Base-by-base conservation (phyloP, 208 protist species). In the Wallacemonas sp. region DNA sequence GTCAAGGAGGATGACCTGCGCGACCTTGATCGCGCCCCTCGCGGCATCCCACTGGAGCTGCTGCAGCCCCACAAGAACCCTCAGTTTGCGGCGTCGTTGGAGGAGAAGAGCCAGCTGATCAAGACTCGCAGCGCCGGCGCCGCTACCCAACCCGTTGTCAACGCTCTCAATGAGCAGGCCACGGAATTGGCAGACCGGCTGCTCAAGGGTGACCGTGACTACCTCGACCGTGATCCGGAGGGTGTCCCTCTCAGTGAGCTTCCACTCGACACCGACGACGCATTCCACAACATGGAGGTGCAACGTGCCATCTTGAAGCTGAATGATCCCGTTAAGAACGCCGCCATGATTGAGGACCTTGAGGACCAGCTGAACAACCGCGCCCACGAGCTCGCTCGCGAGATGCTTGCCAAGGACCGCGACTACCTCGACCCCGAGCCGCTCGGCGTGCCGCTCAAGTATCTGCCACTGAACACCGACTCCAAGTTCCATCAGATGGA, bases 401-500 rank as follows among this genome's bases (percentile, higher is more conserved):
- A 63, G 17, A 34, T 66, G 19, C 69, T 93, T 1, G 74, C 33
- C 0, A 41, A 56, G 41, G 84, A 93, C 62, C 80, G 87, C 9
- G 66, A 34, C 38, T 93, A 87, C 70, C 75, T 93, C 38, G 61
- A 89, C 62, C 73, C 63, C 11, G 63, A 70, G 17, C 86, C 82
- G 19, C 71, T 82, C 21, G 79, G 84, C 28, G 84, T 90, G 17
- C 62, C 79, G 4, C 6, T 88, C 17, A 51, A 31, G 33, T 80
- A 81, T 22, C 66, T 93, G 33, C 77, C 72, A 41, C 83, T 93
- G 31, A 73, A 82, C 54, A 72, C 64, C 8, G 83, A 93, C 62
- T 46, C 41, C 38, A 76, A 79, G 70, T 90, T 93, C 36, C 84
- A 90, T 62, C 62, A 75, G 51, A 76, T 90, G 77, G 87, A 93